Conservation (phyloP, 805 yeast species). For the Ogataea nakhonphanomensis region DNA sequence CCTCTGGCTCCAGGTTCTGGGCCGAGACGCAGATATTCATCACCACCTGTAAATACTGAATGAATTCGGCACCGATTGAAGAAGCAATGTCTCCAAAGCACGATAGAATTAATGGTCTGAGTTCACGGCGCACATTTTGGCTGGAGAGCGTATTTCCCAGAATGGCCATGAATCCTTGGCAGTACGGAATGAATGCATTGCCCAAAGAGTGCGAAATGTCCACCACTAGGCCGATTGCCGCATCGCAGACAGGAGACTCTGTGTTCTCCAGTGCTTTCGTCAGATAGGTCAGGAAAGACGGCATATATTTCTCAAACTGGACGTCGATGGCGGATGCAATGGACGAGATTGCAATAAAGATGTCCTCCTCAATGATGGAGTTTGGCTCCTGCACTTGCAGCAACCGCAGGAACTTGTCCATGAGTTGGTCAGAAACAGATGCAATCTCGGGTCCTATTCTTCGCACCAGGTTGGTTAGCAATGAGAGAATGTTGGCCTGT, state of each 20-base stretch:
- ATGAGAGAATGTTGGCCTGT: slow-evolving; percentile 75
- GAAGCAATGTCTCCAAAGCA: slow-evolving; percentile 96
- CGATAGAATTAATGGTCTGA: slow-evolving; percentile 83
- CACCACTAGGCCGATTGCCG: slow-evolving; percentile 93
- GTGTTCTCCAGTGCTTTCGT: slow-evolving; percentile 75
- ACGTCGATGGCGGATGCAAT: slow-evolving; percentile 77
- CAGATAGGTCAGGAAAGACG: slow-evolving; percentile 78
- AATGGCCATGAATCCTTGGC: slow-evolving; percentile 77
- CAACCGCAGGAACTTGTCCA: slow-evolving; percentile 77
- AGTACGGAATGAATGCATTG: slow-evolving; percentile 64
- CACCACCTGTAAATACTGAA: slow-evolving; percentile 73
- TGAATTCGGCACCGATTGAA: slow-evolving; percentile 73
- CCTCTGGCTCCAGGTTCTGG: slow-evolving; percentile 59
- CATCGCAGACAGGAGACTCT: slow-evolving; percentile 77
- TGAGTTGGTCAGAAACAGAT: slow-evolving; percentile 74
- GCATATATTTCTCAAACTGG: slow-evolving; percentile 72
- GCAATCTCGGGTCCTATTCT: slow-evolving; percentile 66
- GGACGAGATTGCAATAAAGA: slow-evolving; percentile 87
- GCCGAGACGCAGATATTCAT: slow-evolving; percentile 74
- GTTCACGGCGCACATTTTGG: slow-evolving; percentile 67
- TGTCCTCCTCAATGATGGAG: slow-evolving; percentile 83
- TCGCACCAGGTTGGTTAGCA: slow-evolving; percentile 79
- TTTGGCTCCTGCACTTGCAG: slow-evolving; percentile 57
- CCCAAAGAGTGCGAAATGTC: slow-evolving; percentile 91
- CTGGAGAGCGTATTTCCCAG: slow-evolving; percentile 71